Conservation (phyloP, 495 filamentous ascomycete species). For the Penicillium silybi region DNA sequence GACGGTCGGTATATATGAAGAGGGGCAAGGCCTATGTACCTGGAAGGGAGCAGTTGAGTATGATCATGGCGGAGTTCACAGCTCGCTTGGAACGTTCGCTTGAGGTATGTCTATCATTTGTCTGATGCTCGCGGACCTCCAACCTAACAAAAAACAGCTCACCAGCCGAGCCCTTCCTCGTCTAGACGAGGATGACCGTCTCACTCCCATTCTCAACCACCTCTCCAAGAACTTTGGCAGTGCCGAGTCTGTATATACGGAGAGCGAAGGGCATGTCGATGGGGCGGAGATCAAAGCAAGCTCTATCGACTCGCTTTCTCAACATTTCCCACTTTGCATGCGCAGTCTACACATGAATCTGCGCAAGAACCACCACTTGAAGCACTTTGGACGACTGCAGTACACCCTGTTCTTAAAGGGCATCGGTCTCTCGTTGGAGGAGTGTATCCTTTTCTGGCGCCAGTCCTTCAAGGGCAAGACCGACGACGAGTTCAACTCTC, state of each 20-base stretch:
- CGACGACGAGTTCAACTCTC: conserved; percentile 90
- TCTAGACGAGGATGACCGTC: conserved; percentile 93
- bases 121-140: neutral
- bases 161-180: conserved; percentile 86
- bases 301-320: conserved; percentile 74
- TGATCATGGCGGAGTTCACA: conserved; percentile 86
- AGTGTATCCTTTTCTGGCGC: conserved; percentile 94
- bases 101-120: conserved; percentile 54
- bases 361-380: conserved; percentile 80
- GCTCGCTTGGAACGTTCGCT: conserved; percentile 70
- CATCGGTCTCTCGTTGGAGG: conserved; percentile 84
- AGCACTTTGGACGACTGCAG: conserved; percentile 91
- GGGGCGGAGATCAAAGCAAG: conserved; percentile 74
- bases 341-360: conserved; percentile 78
- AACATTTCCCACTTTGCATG: conserved; percentile 96
- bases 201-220: conserved; percentile 90
- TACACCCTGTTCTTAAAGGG: conserved; percentile 98
- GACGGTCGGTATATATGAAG: conserved; percentile 68
- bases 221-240: conserved; percentile 89
- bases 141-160: conserved; percentile 43
- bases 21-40: conserved; percentile 91
- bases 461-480: conserved; percentile 74
- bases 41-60: conserved; percentile 73
- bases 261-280: conserved; percentile 50
- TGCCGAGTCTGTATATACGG: conserved; percentile 74